Evolutionary conservation across 306 rosid genomes (phyloP).

Genomic region (Chamaecrista fasciculata): DNA sequence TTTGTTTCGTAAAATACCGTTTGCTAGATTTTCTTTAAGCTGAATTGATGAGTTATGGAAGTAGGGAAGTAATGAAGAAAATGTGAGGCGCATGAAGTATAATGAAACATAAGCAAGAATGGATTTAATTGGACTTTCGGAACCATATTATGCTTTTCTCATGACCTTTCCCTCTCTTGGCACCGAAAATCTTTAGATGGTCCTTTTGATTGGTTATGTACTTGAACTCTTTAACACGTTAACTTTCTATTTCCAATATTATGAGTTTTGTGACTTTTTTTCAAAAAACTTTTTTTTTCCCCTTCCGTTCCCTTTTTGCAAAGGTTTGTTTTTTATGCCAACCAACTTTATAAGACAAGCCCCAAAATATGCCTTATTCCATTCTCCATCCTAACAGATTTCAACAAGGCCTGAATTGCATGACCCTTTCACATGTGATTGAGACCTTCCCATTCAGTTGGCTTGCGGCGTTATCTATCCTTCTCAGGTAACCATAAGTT

Average conservation of each 20-base stretch:
- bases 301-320: conserved; percentile 3
- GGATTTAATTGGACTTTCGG: not conserved
- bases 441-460: conserved; percentile 52
- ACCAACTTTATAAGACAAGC: conserved; percentile 32
- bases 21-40: conserved; percentile 6
- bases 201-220: conserved; percentile 24
- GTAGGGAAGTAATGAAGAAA: conserved; percentile 2
- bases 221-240: conserved; percentile 28
- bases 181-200: conserved; percentile 20
- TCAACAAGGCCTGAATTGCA: conserved; percentile 51
- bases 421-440: conserved; percentile 62
- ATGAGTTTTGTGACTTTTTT: conserved; percentile 21
- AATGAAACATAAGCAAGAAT: conserved; percentile 20
- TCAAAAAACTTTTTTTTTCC: conserved; percentile 33
- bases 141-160: conserved; percentile 15
- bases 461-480: conserved; percentile 43
- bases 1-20: not conserved
- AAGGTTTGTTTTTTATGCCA: conserved; percentile 19
- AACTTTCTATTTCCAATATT: conserved; percentile 36
- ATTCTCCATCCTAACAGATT: conserved; percentile 46
- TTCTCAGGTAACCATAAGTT: conserved; percentile 42
- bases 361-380: conserved; percentile 42
- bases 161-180: conserved; percentile 30
- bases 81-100: conserved; percentile 16
- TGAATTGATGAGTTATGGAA: conserved; percentile 17